Percentiles rank a stretch among this genome's conserved stretches.
These are phyloP conservation scores for Penicillium ucsense DNA, from an alignment of 495 filamentous ascomycete species.

Conservation along the genomic window DNA sequence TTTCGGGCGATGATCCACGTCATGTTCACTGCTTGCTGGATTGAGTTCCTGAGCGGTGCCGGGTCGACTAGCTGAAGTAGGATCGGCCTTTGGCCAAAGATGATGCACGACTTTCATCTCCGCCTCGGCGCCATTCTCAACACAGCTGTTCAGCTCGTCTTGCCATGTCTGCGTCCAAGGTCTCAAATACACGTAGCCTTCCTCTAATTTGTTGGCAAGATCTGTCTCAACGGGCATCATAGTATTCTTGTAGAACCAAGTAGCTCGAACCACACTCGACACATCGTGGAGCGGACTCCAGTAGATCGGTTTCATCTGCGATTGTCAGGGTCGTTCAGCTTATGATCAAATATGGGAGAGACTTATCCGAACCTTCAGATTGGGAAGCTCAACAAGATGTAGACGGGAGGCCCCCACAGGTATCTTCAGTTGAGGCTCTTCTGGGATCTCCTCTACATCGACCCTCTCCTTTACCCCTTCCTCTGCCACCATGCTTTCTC, in stretches of 20 bases:
- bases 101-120: conserved; percentile 82
- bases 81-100: conserved; percentile 58
- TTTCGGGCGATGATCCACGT: conserved; percentile 2
- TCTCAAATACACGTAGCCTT: conserved; percentile 74
- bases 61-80: conserved; percentile 24
- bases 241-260: conserved; percentile 95
- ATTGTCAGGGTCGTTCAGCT: not conserved
- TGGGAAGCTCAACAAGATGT: conserved; percentile 47
- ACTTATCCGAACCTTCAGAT: conserved; percentile 28
- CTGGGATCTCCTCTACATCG: conserved; percentile 4
- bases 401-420: conserved; percentile 71
- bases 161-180: conserved; percentile 91
- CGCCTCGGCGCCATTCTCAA: conserved; percentile 81
- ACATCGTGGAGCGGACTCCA: conserved; percentile 95
- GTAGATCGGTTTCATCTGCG: conserved; percentile 89
- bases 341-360: not conserved
- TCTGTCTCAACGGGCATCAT: conserved; percentile 81
- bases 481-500: conserved; percentile 19
- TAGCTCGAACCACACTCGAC: conserved; percentile 70
- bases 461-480: conserved; percentile 10
- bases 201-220: conserved; percentile 88
- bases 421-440: conserved; percentile 29
- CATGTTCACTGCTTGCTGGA: conserved; percentile 4
- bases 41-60: conserved; percentile 13
- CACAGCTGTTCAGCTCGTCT: conserved; percentile 82